Conservation (phyloP, 2,329 filamentous ascomycete genomes). For the Didymellaceae sp. region DNA sequence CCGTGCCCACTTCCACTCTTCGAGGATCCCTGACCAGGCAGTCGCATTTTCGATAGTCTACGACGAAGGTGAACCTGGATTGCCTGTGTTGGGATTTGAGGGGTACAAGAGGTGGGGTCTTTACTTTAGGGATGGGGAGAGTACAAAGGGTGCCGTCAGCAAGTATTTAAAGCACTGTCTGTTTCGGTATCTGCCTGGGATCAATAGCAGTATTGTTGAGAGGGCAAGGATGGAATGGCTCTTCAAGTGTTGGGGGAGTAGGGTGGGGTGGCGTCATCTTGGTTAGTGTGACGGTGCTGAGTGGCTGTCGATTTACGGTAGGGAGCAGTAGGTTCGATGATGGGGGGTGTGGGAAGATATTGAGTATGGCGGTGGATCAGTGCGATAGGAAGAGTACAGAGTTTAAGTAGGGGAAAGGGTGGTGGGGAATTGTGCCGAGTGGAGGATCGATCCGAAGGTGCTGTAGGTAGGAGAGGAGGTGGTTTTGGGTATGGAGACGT, state of each 20-base stretch:
- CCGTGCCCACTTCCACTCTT: not conserved
- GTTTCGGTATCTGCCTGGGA: constrained; percentile 7
- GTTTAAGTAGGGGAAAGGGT: not conserved
- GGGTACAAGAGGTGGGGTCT: constrained; percentile 8
- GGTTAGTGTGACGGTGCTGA: not conserved
- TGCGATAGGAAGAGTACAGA: not conserved
- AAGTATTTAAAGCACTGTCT: constrained; percentile 6
- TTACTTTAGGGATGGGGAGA: constrained; percentile 9
- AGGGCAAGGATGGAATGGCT: constrained; percentile 8
- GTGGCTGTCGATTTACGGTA: not conserved
- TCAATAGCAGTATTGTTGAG: constrained; percentile 7
- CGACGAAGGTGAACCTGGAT: not conserved
- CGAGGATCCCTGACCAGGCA: not conserved
- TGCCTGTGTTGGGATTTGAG: constrained; percentile 1
- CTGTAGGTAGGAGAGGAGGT: not conserved
- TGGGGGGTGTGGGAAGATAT: not conserved
- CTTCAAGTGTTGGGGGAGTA: constrained; percentile 9
- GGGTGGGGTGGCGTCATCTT: constrained; percentile 2
- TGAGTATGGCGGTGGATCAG: not conserved
- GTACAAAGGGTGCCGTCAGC: constrained; percentile 6
- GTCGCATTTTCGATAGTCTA: not conserved
- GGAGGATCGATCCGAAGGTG: not conserved
- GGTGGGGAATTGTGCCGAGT: not conserved
- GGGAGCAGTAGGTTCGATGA: not conserved
- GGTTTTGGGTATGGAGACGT: too few relatives aligned